These are phyloP conservation scores for Botrytis porri DNA, from an alignment of 2,329 filamentous ascomycete genomes.

Conservation along the genomic window DNA sequence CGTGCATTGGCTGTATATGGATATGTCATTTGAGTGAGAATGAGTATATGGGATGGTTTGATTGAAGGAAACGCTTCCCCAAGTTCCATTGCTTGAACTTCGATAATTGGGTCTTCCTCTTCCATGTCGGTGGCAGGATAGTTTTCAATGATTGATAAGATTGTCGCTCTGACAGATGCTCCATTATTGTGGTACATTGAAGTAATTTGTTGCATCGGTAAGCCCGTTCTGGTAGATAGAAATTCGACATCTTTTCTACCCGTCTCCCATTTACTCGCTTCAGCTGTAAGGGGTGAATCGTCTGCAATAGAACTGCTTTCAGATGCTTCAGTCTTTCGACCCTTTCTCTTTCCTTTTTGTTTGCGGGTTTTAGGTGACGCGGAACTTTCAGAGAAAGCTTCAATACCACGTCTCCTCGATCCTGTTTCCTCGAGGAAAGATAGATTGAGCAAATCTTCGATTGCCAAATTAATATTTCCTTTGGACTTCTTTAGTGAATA, in stretches of 20 bases:
- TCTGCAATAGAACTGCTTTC: slow-evolving; percentile 15
- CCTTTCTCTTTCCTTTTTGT: slow-evolving; percentile 42
- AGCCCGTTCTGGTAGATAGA: slow-evolving; percentile 50
- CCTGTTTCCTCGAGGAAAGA: slow-evolving; percentile 70
- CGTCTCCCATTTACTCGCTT: slow-evolving; percentile 56
- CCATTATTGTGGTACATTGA: slow-evolving; percentile 61
- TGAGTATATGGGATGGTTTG: slow-evolving; percentile 46
- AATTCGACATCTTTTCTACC: slow-evolving; percentile 58
- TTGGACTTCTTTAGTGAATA: slow-evolving; percentile 65
- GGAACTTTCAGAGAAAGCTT: slow-evolving; percentile 65
- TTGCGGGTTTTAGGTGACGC: slow-evolving; percentile 37
- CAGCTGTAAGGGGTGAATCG: neutral
- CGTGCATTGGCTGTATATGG: slow-evolving; percentile 56
- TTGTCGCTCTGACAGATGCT: slow-evolving; percentile 53
- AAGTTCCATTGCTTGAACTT: slow-evolving; percentile 52
- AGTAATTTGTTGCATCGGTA: slow-evolving; percentile 48
- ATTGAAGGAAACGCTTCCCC: slow-evolving; percentile 53
- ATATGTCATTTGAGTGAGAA: slow-evolving; percentile 54
- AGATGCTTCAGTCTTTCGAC: slow-evolving; percentile 32
- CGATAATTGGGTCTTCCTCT: slow-evolving; percentile 44
- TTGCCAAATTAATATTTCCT: slow-evolving; percentile 64
- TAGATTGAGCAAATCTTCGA: slow-evolving; percentile 78
- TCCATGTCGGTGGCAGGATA: slow-evolving; percentile 38
- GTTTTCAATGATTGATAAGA: slow-evolving; percentile 47
- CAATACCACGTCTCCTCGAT: slow-evolving; percentile 68